phyloP scores from a whole-genome alignment of 2,329 filamentous ascomycete genomes.

The Aureobasidium subglaciale region DNA sequence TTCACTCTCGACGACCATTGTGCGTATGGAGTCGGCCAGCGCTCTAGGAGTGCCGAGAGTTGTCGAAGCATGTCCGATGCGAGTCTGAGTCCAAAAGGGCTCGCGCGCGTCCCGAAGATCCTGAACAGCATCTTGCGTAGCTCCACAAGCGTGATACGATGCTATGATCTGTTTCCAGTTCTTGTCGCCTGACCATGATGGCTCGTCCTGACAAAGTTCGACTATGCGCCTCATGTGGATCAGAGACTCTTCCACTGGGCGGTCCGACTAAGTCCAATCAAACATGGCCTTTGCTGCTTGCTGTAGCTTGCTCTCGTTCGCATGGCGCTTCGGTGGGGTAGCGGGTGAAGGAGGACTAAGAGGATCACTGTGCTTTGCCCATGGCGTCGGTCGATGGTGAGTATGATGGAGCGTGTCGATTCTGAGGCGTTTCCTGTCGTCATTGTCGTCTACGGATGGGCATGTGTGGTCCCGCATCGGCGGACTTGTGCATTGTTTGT shows the following conservation, averaged over 20 bases:
- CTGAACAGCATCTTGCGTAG: not conserved
- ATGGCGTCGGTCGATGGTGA: not conserved
- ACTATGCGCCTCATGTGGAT: not conserved
- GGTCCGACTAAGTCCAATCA: not conserved
- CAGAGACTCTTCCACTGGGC: not conserved
- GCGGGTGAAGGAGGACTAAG: not conserved
- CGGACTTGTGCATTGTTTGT: too few species aligned
- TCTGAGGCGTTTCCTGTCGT: not conserved
- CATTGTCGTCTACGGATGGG: not conserved
- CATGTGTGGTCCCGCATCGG: not conserved
- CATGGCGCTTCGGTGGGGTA: not conserved
- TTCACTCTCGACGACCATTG: not conserved
- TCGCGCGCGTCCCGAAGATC: not conserved
- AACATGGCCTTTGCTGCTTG: not conserved
- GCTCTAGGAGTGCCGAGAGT: not conserved
- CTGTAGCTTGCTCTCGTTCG: not conserved
- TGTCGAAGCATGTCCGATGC: not conserved
- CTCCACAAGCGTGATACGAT: not conserved
- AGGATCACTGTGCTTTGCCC: conserved; percentile 5
- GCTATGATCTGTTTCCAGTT: not conserved
- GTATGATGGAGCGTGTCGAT: not conserved
- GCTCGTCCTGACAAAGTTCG: not conserved
- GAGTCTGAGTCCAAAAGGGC: not conserved
- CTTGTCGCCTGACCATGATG: not conserved
- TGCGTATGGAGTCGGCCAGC: not conserved